Conservation (phyloP, 2,329 filamentous ascomycete genomes). For the Colletotrichum sp. region DNA sequence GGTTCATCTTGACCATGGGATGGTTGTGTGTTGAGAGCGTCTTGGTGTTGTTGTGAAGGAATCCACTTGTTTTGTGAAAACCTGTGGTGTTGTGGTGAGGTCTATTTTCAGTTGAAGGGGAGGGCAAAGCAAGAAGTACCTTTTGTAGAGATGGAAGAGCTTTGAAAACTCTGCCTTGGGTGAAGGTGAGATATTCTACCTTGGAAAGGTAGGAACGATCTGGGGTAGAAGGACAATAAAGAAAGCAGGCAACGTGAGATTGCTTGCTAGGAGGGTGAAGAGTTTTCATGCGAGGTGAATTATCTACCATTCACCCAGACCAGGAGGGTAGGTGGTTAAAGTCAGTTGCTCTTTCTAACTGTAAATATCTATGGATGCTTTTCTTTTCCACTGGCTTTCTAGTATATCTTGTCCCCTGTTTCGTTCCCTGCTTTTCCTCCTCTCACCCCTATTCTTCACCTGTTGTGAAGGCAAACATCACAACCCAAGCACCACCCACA, state of each 20-base stretch:
- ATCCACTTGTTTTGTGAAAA: neutral
- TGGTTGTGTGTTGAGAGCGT: neutral
- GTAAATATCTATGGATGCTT: neutral
- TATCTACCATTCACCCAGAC: neutral
- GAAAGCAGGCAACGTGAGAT: neutral
- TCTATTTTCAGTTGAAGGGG: neutral
- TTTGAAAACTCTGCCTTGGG: neutral
- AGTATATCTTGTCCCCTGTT: neutral
- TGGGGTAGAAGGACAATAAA: neutral
- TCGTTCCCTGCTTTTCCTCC: neutral
- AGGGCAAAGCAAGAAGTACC: neutral
- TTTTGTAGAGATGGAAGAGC: neutral
- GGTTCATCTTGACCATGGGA: neutral
- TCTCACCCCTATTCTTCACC: neutral
- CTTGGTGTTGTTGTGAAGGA: neutral
- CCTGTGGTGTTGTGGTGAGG: neutral
- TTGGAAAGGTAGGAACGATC: neutral
- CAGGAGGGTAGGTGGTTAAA: neutral
- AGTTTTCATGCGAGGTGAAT: too few relatives aligned
- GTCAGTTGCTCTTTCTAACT: neutral
- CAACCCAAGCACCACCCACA: neutral
- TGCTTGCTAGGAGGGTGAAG: too few relatives aligned
- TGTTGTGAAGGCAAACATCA: neutral
- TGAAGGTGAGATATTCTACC: neutral
- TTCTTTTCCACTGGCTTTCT: neutral